Base-by-base conservation (phyloP, 345 rosid genomes). In the Psidium friedrichsthalianum region DNA sequence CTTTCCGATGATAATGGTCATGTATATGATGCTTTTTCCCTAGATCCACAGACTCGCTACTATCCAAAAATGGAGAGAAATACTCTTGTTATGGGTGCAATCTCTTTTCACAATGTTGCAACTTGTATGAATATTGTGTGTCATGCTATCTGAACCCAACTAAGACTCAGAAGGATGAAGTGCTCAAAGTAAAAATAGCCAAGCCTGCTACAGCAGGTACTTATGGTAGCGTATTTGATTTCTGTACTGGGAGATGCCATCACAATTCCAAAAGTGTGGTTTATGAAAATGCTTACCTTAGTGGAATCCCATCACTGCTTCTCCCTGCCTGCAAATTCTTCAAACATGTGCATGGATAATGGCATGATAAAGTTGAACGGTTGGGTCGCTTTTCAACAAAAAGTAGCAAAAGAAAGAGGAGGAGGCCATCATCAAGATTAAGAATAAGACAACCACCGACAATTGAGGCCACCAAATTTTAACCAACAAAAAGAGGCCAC, bases 181-280 rank as follows among this genome's bases (percentile, higher is more conserved):
- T 92, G 54, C 74, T 88, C 56, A 93, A 92, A 87, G 87, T 95
- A 59, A 97, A 93, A 88, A 89, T 94, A 55, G 96, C 98, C 51
- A 97, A 94, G 92, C 96, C 99, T 36, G 87, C 90, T 82, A 94
- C 98, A 81, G 93, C 95, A 95, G 98, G 95, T 84, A 92, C 93
- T 54, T 97, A 93, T 89, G 84, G 59, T 49, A 93, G 90, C 85
- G 94, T 95, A n/a, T 97, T 97, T 90, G 96, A 96, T 86, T 97
- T 92, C 88, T 97, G 98, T 90, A 89, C 98, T 85, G 98, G 98
- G 87, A 96, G 98, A 88, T 97, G 99, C 84, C 96, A 98, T 22
- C 99, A 97, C 88, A 96, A 91, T 83, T 95, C 98, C 59, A 96
- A 94, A 86, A 96, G 99, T 82, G 98, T 97, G 94, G 99, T 97